Percentiles rank a stretch among this genome's conserved stretches.
Conservation (phyloP, 305 asterid species). For the Withania somnifera region DNA sequence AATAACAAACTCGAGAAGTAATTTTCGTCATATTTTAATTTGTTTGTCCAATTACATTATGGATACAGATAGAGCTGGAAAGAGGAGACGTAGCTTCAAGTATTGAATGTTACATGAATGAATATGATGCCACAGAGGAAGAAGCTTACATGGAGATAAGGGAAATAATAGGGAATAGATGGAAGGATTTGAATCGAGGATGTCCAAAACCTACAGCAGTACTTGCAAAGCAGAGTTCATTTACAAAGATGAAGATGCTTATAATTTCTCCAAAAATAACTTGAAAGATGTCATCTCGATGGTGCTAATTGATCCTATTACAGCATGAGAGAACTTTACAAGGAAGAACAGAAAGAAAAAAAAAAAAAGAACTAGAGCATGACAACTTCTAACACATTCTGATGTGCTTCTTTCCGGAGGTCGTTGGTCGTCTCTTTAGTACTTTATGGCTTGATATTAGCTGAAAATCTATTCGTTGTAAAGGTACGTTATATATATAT, state of each 20-base stretch:
- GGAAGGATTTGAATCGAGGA: constrained; percentile 22
- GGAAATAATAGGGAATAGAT: not conserved
- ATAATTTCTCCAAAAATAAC: not conserved
- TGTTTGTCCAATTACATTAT: not conserved
- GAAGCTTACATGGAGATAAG: constrained; percentile 5
- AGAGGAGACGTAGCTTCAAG: constrained; percentile 15
- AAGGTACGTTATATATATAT: no score
- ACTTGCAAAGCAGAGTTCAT: not conserved
- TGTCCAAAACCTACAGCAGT: not conserved
- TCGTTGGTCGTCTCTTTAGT: no score
- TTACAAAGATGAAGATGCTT: not conserved
- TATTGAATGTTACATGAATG: constrained; percentile 9
- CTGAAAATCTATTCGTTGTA: no score
- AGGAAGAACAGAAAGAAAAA: no score
- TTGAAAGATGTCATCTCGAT: not conserved
- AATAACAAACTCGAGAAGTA: not conserved
- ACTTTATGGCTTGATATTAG: no score
- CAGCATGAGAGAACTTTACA: not conserved
- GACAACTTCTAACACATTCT: not conserved
- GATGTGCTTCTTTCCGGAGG: not conserved
- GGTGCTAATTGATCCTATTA: not conserved
- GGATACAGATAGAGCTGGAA: constrained; percentile 11
- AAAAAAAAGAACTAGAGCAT: not conserved
- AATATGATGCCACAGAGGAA: not conserved
- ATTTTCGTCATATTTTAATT: not conserved